phyloP scores from a whole-genome alignment of 2,329 filamentous ascomycete genomes.

The Penicillium griseofulvum region DNA sequence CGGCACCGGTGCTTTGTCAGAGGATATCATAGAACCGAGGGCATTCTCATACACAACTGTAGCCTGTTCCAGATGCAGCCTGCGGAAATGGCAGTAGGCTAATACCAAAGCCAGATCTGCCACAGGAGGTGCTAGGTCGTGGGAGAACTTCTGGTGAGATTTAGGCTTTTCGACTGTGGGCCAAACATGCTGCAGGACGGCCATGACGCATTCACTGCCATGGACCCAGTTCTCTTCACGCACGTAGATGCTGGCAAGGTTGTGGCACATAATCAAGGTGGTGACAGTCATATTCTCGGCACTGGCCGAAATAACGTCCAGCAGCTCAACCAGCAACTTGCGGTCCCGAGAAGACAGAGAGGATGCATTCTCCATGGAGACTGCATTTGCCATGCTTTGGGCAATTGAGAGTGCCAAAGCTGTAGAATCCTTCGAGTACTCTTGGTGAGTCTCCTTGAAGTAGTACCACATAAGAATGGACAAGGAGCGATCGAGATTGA shows the following conservation, averaged over 20 bases:
- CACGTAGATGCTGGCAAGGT: conserved; percentile 32
- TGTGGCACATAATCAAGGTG: conserved; percentile 32
- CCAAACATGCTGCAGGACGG: conserved; percentile 35
- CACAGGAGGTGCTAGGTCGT: conserved; percentile 31
- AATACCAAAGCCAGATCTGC: conserved; percentile 34
- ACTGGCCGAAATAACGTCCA: conserved; percentile 34
- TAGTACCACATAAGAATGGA: conserved; percentile 36
- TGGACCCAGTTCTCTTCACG: conserved; percentile 32
- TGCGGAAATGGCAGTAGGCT: conserved; percentile 36
- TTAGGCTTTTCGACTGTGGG: conserved; percentile 29
- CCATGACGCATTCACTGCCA: conserved; percentile 28
- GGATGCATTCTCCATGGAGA: conserved; percentile 22
- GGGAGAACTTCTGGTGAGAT: conserved; percentile 31
- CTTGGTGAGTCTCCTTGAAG: conserved; percentile 31
- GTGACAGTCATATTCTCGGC: conserved; percentile 23
- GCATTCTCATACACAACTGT: conserved; percentile 35
- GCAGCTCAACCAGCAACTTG: conserved; percentile 30
- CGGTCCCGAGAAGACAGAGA: conserved; percentile 27
- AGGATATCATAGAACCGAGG: conserved; percentile 31
- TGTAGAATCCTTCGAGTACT: conserved; percentile 31
- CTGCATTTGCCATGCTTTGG: conserved; percentile 23
- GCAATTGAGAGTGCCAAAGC: conserved; percentile 30
- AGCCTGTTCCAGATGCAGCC: conserved; percentile 29
- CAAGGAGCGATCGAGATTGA: conserved; percentile 32
- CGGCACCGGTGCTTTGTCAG: conserved; percentile 32